A percentile compares a stretch with the other conserved stretches of the same genome.
phyloP scores from a whole-genome alignment of 371 early-diverging fungal genomes.

The Rhizopus sp. region DNA sequence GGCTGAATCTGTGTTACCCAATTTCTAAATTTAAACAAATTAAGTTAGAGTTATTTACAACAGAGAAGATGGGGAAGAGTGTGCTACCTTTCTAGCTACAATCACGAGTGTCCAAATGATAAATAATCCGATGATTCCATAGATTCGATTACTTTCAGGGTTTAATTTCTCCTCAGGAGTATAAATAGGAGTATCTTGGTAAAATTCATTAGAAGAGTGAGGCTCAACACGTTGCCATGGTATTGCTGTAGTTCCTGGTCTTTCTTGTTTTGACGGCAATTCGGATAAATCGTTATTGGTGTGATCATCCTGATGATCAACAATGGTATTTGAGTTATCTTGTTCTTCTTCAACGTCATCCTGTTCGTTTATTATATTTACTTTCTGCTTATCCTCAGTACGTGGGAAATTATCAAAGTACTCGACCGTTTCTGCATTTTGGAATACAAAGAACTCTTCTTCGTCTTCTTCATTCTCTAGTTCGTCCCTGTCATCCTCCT shows the following conservation, averaged over 20 bases:
- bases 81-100: slow-evolving; percentile 8
- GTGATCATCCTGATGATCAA: slow-evolving; percentile 1
- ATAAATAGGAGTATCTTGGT: neutral
- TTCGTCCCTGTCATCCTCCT: slow-evolving; percentile 10
- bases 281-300: slow-evolving; percentile 2
- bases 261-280: neutral
- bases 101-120: slow-evolving; percentile 11
- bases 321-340: neutral
- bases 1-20: neutral
- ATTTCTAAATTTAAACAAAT: neutral
- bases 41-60: neutral
- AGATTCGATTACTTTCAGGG: neutral
- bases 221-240: slow-evolving; percentile 2
- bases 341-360: slow-evolving; percentile 8
- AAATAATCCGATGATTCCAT: neutral
- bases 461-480: slow-evolving; percentile 5
- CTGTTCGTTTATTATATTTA: slow-evolving; percentile 2
- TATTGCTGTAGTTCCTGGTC: neutral
- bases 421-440: slow-evolving; percentile 21
- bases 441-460: slow-evolving; percentile 15
- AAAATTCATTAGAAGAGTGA: neutral
- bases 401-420: slow-evolving; percentile 24
- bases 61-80: neutral
- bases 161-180: neutral
- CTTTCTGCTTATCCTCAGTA: slow-evolving; percentile 1